Conservation (phyloP, 2,329 filamentous ascomycete species). For the Diaporthe sp. region DNA sequence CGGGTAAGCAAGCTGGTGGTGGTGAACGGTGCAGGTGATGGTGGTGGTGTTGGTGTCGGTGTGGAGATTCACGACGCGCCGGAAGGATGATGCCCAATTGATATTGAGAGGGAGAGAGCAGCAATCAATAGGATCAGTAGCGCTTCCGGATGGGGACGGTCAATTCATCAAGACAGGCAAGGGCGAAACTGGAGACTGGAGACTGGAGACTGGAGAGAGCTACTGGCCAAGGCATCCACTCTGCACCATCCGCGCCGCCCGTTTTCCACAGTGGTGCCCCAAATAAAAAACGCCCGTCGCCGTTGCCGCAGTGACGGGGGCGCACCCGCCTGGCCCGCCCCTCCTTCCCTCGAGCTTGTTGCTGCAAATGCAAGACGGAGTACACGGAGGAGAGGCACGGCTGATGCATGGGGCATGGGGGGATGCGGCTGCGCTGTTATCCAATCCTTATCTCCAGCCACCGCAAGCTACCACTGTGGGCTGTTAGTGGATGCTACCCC, state of each 20-base stretch:
- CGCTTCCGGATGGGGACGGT: conserved; percentile 21
- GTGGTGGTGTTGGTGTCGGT: neutral
- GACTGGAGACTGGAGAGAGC: too few species aligned
- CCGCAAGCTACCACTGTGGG: conserved; percentile 11
- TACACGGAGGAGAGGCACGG: too few species aligned
- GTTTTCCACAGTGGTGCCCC: conserved; percentile 22
- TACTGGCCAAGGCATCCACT: conserved; percentile 18
- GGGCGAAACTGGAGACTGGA: conserved; percentile 12
- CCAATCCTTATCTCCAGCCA: conserved; percentile 34
- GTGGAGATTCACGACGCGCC: conserved; percentile 29
- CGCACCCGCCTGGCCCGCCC: neutral
- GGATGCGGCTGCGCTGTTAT: conserved; percentile 12
- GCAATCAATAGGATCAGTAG: conserved; percentile 32
- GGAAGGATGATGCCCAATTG: conserved; percentile 23
- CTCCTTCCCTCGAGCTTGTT: neutral
- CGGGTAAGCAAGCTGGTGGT: conserved; percentile 15
- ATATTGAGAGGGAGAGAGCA: conserved; percentile 18
- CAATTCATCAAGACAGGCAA: conserved; percentile 26
- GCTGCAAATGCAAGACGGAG: neutral
- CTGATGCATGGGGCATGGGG: conserved; percentile 13
- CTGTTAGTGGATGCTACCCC: conserved; percentile 29
- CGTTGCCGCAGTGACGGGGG: conserved; percentile 34
- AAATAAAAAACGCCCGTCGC: conserved; percentile 30
- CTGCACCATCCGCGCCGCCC: conserved; percentile 22
- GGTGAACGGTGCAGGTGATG: neutral